A percentile compares a stretch with the other conserved stretches of the same genome.
phyloP scores from a whole-genome alignment of 257 asterid genomes.

The Sherardia arvensis region DNA sequence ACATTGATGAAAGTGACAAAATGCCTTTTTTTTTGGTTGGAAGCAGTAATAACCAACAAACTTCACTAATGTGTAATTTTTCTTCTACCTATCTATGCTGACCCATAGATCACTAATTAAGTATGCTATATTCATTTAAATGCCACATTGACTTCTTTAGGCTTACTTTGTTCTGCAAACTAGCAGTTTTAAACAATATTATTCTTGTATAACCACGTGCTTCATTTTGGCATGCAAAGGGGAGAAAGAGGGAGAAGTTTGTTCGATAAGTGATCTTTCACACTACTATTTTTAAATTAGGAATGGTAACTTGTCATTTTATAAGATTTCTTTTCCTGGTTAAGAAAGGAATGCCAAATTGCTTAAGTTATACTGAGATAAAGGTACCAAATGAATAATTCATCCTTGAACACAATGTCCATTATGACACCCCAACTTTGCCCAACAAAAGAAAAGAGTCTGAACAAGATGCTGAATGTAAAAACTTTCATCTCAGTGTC shows the following conservation, averaged over 20 bases:
- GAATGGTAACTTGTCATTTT: neutral
- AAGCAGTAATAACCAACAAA: neutral
- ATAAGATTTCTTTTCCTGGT: neutral
- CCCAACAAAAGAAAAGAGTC: neutral
- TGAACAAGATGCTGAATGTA: neutral
- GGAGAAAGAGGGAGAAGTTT: neutral
- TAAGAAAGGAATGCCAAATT: neutral
- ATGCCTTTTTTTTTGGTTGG: neutral
- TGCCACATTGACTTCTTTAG: neutral
- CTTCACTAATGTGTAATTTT: neutral
- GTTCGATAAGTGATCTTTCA: neutral
- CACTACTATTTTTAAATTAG: neutral
- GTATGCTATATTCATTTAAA: neutral
- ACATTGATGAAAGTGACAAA: neutral
- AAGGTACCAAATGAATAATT: neutral
- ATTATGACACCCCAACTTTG: neutral
- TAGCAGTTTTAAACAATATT: neutral
- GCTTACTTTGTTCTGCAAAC: neutral
- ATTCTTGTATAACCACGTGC: neutral
- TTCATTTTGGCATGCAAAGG: neutral
- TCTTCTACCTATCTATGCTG: neutral
- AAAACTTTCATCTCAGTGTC: neutral
- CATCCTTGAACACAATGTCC: neutral
- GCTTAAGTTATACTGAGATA: neutral
- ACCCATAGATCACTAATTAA: neutral